phyloP scores from a whole-genome alignment of 192 early-diverging fungal species.

The Cladochytrium replicatum region DNA sequence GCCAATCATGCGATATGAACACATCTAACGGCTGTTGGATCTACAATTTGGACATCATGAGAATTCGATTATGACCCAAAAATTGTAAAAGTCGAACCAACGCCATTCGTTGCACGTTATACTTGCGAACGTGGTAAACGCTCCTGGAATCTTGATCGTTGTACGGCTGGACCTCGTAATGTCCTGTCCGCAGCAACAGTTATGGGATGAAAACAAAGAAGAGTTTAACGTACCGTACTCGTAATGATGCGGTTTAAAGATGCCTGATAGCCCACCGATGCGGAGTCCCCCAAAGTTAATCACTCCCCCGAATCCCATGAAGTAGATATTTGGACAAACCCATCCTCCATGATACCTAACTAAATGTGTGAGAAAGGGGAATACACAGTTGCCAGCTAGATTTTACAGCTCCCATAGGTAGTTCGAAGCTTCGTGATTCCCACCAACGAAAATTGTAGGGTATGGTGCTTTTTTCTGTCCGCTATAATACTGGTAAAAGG shows the following conservation, averaged over 20 bases:
- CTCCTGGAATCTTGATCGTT: conserved; percentile 48
- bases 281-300: conserved; percentile 80
- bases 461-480: conserved; percentile 68
- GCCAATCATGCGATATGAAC: conserved; percentile 96
- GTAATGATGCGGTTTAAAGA: conserved; percentile 56
- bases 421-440: conserved; percentile 94
- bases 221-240: conserved; percentile 14
- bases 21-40: conserved; percentile 71
- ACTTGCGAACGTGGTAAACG: conserved; percentile 81
- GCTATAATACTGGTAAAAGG: conserved; percentile 90
- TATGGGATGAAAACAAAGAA: neutral
- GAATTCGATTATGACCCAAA: no score
- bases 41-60: no score
- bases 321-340: conserved; percentile 90
- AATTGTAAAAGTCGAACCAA: conserved; percentile 31
- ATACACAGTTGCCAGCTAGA: conserved; percentile 4
- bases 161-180: conserved; percentile 74
- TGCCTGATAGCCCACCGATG: conserved; percentile 89
- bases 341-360: conserved; percentile 84
- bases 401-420: conserved; percentile 91
- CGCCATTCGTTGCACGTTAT: conserved; percentile 66
- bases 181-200: conserved; percentile 30
- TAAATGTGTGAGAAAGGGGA: neutral
- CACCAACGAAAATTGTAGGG: conserved; percentile 93
- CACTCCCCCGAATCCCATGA: conserved; percentile 76